A percentile compares a stretch with the other conserved stretches of the same genome.
Evolutionary conservation across 2,329 filamentous ascomycete genomes (phyloP).

Genomic region (Penicillium sp.): DNA sequence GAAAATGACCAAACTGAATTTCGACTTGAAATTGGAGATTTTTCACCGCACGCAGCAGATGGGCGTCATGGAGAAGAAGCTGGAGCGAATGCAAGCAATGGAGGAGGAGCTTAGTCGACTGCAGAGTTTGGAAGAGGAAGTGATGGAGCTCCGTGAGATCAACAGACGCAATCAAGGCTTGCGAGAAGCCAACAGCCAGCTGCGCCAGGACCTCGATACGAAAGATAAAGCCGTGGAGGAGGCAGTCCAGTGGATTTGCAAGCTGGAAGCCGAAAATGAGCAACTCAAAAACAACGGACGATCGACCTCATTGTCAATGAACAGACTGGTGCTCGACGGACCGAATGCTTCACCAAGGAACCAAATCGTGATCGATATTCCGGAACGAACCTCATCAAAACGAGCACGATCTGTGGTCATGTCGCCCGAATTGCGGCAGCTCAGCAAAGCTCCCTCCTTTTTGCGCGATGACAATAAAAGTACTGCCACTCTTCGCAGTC

Average conservation of each 20-base stretch:
- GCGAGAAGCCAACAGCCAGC: constrained; percentile 38
- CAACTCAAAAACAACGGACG: constrained; percentile 26
- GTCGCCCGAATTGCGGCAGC: constrained; percentile 26
- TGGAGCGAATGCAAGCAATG: constrained; percentile 39
- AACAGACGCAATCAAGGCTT: constrained; percentile 38
- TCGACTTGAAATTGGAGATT: constrained; percentile 45
- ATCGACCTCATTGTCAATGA: constrained; percentile 26
- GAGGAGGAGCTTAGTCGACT: constrained; percentile 41
- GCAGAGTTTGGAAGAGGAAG: constrained; percentile 38
- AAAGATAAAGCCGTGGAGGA: constrained; percentile 44
- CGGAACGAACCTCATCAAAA: constrained; percentile 41
- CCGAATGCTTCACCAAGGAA: constrained; percentile 28
- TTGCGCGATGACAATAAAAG: constrained; percentile 36
- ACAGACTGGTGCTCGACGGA: constrained; percentile 27
- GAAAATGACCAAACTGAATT: constrained; percentile 45
- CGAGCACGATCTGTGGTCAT: constrained; percentile 27
- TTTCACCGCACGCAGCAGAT: constrained; percentile 43
- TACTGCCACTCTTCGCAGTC: constrained; percentile 40
- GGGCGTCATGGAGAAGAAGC: constrained; percentile 34
- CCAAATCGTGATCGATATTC: constrained; percentile 33
- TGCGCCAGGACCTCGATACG: constrained; percentile 39
- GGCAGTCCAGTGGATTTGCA: constrained; percentile 45
- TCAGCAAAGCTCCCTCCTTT: constrained; percentile 41
- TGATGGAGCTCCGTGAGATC: constrained; percentile 37
- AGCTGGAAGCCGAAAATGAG: constrained; percentile 42